Conservation (phyloP, 371 early-diverging fungal species). For the Rhizopus microsporus region DNA sequence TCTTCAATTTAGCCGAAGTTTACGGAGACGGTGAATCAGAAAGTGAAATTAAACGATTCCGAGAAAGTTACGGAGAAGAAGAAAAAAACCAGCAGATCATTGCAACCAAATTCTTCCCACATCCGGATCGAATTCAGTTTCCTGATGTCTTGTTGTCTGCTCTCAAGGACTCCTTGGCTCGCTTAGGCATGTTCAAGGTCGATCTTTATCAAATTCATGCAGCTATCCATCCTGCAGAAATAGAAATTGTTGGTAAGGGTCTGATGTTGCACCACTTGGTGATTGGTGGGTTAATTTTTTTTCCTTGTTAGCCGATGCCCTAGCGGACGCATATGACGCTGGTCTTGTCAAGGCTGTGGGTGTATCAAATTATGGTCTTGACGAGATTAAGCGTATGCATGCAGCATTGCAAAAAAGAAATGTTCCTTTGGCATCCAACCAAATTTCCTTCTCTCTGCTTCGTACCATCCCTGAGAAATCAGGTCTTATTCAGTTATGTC, state of each 20-base stretch:
- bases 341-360: slow-evolving; percentile 67
- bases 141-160: slow-evolving; percentile 50
- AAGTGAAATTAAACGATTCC: slow-evolving; percentile 41
- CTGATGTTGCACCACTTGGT: neutral
- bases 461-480: slow-evolving; percentile 54
- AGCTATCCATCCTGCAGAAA: slow-evolving; percentile 54
- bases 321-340: slow-evolving; percentile 55
- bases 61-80: slow-evolving; percentile 23
- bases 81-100: slow-evolving; percentile 34
- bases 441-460: slow-evolving; percentile 52
- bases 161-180: slow-evolving; percentile 52
- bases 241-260: slow-evolving; percentile 49
- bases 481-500: slow-evolving; percentile 53
- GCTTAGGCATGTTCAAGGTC: slow-evolving; percentile 54
- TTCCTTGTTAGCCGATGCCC: slow-evolving; percentile 36
- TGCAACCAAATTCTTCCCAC: slow-evolving; percentile 58
- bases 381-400: slow-evolving; percentile 52
- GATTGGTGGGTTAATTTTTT: neutral
- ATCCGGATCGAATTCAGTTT: slow-evolving; percentile 35
- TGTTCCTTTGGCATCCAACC: slow-evolving; percentile 57
- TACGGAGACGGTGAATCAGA: slow-evolving; percentile 63
- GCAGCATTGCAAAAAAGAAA: slow-evolving; percentile 50
- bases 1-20: slow-evolving; percentile 49
- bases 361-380: slow-evolving; percentile 64
- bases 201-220: slow-evolving; percentile 80